Evolutionary conservation across 202 grass and related monocot genomes (phyloP).

Genomic region (Zizania palustris): DNA sequence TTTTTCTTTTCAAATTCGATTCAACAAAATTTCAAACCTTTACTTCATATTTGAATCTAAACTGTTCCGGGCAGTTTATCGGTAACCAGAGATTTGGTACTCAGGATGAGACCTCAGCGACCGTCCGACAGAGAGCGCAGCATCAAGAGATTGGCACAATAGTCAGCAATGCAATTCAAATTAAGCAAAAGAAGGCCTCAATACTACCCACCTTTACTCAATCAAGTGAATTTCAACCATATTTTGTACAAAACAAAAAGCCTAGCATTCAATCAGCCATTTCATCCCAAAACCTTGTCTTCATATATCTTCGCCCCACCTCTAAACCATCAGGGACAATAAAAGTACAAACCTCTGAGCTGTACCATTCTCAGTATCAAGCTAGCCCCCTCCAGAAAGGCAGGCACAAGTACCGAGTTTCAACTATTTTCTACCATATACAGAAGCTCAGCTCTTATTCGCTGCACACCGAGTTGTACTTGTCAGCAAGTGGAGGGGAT

Average conservation of each 20-base stretch:
- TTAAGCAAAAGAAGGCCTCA: background rate
- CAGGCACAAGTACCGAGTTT: conserved; percentile 1
- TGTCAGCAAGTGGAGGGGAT: conserved; percentile 64
- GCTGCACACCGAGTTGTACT: conserved; percentile 87
- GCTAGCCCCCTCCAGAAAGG: background rate
- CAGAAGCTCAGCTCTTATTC: conserved; percentile 54
- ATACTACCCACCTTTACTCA: background rate
- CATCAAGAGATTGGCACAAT: background rate
- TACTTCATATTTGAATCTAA: background rate
- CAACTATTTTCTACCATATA: conserved; percentile 53
- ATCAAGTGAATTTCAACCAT: conserved; percentile 24
- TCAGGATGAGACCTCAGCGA: too few species aligned
- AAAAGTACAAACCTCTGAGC: conserved; percentile 9
- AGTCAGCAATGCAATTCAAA: background rate
- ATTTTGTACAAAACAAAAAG: conserved; percentile 32
- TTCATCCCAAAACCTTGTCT: background rate
- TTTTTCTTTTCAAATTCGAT: background rate
- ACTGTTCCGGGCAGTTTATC: too few species aligned
- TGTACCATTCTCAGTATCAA: background rate
- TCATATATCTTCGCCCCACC: background rate
- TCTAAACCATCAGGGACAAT: background rate
- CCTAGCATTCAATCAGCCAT: conserved; percentile 7
- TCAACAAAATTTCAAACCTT: background rate
- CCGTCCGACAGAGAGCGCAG: too few species aligned
- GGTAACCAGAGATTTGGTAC: too few species aligned